Base-by-base conservation (phyloP, 495 filamentous ascomycete species). In the Annulohypoxylon stygium region DNA sequence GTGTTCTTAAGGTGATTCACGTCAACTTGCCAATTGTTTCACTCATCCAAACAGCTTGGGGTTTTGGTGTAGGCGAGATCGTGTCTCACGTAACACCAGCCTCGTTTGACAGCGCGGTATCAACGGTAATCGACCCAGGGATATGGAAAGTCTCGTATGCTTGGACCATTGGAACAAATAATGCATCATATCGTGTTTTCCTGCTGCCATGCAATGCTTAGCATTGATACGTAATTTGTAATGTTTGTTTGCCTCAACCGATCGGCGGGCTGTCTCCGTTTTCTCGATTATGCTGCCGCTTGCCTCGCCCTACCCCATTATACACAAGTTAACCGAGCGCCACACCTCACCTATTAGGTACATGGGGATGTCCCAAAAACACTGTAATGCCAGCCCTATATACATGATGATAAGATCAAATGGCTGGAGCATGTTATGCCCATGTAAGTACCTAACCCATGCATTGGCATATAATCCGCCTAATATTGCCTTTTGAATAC, bases 171-270 rank as follows among this genome's bases (percentile, higher is more conserved):
- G 61, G 20, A 23, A 23, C 20, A 23, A 23, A 23, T 23, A 23
- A 23, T 23, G 20, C 20, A 23, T 23, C 20, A 0, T 23, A 23
- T 23, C 20, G 20, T 23, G 20, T 23, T 23, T 23, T 23, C 20
- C 20, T 23, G 20, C 20, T 0, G 20, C 20, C 20, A 23, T 23
- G 43, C 41, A 16, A 33, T 65, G 16, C 41, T 9, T 37, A 0
- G 8, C 55, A 55, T 41, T 41, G 12, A 3, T 12, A 10, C 3
- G 37, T n/a, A 43, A 4, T 1, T 43, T 14, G 12, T 0, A 2
- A 14, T 61, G 62, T 71, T 62, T 67, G 57, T 50, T 67, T 55
- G 30, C 12, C 12, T 34, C 8, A 51, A 11, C 48, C 48, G 48
- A 51, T 11, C 11, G 12, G 9, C 51, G 11, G 57, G 20, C n/a